Conservation (phyloP, 352 stramenopile species). For the Phytophthora foliorum region DNA sequence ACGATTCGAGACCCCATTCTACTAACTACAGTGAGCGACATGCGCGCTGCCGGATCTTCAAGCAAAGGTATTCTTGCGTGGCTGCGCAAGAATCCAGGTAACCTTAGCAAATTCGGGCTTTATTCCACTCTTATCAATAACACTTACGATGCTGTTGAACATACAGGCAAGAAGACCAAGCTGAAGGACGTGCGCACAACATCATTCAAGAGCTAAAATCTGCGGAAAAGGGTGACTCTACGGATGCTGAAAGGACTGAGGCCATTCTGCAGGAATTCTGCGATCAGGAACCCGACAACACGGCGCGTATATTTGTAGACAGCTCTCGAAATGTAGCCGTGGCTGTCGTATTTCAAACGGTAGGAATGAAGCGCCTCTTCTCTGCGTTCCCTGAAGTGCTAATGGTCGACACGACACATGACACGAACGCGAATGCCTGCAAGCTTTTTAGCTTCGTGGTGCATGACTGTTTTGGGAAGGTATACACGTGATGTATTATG, state of each 20-base stretch:
- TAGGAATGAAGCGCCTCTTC: background rate
- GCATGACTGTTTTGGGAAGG: background rate
- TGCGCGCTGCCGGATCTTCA: background rate
- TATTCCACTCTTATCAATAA: too few relatives aligned
- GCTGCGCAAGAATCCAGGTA: background rate
- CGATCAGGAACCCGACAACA: background rate
- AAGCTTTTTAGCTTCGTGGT: background rate
- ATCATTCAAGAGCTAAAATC: background rate
- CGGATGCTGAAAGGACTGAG: background rate
- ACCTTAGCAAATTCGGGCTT: background rate
- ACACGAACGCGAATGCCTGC: background rate
- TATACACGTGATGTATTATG: background rate
- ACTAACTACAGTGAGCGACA: background rate
- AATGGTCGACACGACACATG: background rate
- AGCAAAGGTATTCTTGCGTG: background rate
- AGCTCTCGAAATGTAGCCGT: background rate
- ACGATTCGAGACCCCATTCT: background rate
- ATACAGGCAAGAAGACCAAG: background rate
- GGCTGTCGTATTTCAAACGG: background rate
- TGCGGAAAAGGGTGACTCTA: background rate
- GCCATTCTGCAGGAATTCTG: background rate
- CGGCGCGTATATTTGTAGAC: background rate
- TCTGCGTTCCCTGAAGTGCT: background rate
- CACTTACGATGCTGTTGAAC: background rate
- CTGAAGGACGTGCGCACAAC: conserved; percentile 2